phyloP scores from a whole-genome alignment of 2,329 filamentous ascomycete genomes.

The Karstenula rhodostoma region DNA sequence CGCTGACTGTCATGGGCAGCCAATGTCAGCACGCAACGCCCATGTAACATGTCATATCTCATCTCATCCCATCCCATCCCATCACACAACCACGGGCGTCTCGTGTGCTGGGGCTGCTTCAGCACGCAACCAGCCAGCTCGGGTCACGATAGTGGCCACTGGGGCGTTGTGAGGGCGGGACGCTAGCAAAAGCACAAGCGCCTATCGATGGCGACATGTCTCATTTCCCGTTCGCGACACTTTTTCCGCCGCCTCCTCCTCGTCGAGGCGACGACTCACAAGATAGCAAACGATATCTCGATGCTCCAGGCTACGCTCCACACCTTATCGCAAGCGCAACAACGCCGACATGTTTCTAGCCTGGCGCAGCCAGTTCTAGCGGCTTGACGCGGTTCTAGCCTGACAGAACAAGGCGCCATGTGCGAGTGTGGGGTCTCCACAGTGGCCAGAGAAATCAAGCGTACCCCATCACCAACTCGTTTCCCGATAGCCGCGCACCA shows the following conservation, averaged over 20 bases:
- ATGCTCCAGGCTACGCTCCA: not conserved
- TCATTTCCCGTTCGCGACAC: conserved; percentile 7
- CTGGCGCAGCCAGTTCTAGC: not conserved
- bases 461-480: not conserved
- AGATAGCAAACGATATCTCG: conserved; percentile 7
- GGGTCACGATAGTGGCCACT: conserved; percentile 5
- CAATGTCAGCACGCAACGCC: conserved; percentile 7
- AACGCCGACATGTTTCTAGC: conserved; percentile 17
- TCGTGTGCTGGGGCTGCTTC: not conserved
- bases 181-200: not conserved
- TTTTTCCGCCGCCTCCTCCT: not conserved
- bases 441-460: conserved; percentile 9
- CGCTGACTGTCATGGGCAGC: conserved; percentile 10
- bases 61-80: conserved; percentile 1
- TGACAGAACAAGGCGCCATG: conserved; percentile 3
- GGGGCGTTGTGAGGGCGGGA: not conserved
- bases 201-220: conserved; percentile 17
- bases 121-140: not conserved
- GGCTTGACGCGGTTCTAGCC: conserved; percentile 18
- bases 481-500: conserved; percentile 1
- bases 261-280: not conserved
- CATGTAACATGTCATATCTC: conserved; percentile 2
- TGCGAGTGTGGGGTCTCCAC: conserved; percentile 23
- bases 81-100: conserved; percentile 1
- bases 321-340: conserved; percentile 6